A percentile compares a stretch with the other conserved stretches of the same genome.
Conservation (phyloP, 345 rosid species). For the Mangifera indica region DNA sequence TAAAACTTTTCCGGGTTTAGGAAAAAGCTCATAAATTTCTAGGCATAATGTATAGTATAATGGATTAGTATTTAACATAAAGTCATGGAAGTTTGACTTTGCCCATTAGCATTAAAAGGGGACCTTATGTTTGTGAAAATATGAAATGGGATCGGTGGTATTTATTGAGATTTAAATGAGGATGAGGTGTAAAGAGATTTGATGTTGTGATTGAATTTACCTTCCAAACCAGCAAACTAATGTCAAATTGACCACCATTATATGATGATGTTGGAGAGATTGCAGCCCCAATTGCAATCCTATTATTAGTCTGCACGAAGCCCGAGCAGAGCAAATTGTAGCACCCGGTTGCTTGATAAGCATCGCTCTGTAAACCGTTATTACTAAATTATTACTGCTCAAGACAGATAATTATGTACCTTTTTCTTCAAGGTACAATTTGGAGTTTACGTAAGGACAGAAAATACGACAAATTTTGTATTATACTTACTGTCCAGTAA, state of each 20-base stretch:
- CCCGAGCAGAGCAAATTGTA: constrained; percentile 95
- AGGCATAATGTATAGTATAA: too few relatives aligned
- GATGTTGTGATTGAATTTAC: constrained; percentile 33
- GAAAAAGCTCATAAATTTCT: neutral
- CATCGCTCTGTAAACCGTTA: constrained; percentile 62
- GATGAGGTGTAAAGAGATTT: neutral
- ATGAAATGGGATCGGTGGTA: neutral
- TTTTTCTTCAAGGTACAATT: constrained; percentile 19
- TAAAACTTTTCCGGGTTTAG: neutral
- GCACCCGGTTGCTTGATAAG: constrained; percentile 96
- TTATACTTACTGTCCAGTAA: constrained; percentile 89
- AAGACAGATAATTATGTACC: constrained; percentile 3
- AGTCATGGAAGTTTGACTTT: too few relatives aligned
- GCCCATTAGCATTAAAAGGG: neutral
- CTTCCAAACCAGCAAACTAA: constrained; percentile 94
- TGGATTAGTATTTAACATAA: too few relatives aligned
- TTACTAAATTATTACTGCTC: neutral
- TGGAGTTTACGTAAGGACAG: neutral
- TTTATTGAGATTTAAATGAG: too few relatives aligned
- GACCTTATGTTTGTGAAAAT: neutral
- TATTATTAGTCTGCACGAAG: constrained; percentile 80
- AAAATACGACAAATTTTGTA: constrained; percentile 1
- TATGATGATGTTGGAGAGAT: constrained; percentile 93
- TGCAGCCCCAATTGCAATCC: constrained; percentile 92
- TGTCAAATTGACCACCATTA: constrained; percentile 87